Evolutionary conservation across 768 basidiomycete genomes (phyloP), one percentile per base, ranked within the genome.

Genomic region (Mycena indigotica): DNA sequence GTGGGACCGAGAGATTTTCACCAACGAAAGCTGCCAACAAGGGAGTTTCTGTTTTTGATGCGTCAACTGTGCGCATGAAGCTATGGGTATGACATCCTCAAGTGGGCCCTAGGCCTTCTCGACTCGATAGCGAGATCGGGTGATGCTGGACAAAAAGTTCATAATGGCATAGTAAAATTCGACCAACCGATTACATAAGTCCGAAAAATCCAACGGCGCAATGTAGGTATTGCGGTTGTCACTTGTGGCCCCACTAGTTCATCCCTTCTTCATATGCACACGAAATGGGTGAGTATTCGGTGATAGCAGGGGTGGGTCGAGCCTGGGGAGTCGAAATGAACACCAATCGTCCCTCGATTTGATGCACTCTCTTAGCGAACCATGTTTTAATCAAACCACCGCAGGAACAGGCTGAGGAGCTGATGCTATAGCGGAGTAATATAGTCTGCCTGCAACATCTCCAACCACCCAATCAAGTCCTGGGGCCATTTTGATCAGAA

Each of bases 381-480:
- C n/a, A n/a, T n/a, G n/a, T n/a, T 57, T 51, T 52, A 32, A 63
- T 57, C 60, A 56, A 56, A 57, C 63, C 62, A 62, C 55, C 57
- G 61, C 64, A n/a, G n/a, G n/a, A n/a, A n/a, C n/a, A 62, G 50
- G 58, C 40, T 56, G 53, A 60, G 58, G 58, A 25, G 63, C 53
- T 35, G 55, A 67, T 39, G 67, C 57, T 40, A 69, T 67, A 23
- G 74, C 71, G 38, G 85, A 81, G 67, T 93, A 97, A 72, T 98
- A 97, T 28, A 98, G 75, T 65, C 95, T 81, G 40, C 83, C 81
- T 3, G 93, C 95, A 52, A 98, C 87, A 63, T 97, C 93, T 32
- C 84, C 81, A 17, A 97, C 93, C 24, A 93, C 83, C 96, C 96
- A 98, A 69, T 95, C 86, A 26, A 98, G 80, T 35, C 95, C 62